Conservation (phyloP, 2,329 filamentous ascomycete species). For the Aspergillus sp. region DNA sequence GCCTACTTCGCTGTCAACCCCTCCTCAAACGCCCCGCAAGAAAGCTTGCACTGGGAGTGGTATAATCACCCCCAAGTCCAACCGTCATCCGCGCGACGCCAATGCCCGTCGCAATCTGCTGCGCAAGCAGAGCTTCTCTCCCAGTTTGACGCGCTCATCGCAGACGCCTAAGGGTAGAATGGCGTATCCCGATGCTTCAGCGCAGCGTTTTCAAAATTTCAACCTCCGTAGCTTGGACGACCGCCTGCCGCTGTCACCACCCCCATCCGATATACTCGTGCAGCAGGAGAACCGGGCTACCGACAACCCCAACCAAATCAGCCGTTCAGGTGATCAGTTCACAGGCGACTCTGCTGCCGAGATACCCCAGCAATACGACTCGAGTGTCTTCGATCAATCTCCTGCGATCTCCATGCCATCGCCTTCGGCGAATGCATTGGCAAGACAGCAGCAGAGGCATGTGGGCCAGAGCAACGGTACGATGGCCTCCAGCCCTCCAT, state of each 20-base stretch:
- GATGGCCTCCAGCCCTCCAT: constrained; percentile 28
- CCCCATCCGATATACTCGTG: constrained; percentile 36
- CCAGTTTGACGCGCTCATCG: constrained; percentile 50
- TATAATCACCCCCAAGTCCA: constrained; percentile 31
- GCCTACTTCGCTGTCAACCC: constrained; percentile 28
- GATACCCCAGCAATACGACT: constrained; percentile 25
- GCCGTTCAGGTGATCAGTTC: constrained; percentile 31
- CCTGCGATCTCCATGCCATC: constrained; percentile 28
- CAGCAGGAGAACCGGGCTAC: constrained; percentile 31
- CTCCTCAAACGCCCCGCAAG: constrained; percentile 29
- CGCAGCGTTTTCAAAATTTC: constrained; percentile 47
- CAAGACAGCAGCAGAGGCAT: constrained; percentile 27
- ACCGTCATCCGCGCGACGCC: constrained; percentile 33
- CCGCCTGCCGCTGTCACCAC: constrained; percentile 37
- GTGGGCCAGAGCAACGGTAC: constrained; percentile 22
- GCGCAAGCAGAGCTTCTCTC: constrained; percentile 38
- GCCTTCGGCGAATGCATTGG: constrained; percentile 20
- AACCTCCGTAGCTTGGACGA: constrained; percentile 40
- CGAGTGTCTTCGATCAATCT: constrained; percentile 25
- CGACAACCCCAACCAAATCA: constrained; percentile 23
- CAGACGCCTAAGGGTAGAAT: constrained; percentile 38
- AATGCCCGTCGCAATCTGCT: constrained; percentile 32
- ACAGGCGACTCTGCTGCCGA: constrained; percentile 17
- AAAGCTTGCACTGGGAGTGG: constrained; percentile 28
- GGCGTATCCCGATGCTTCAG: constrained; percentile 42